A percentile compares a stretch with the other conserved stretches of the same genome.
Conservation (phyloP, 78 protist species). For the Dictyostelium purpureum region DNA sequence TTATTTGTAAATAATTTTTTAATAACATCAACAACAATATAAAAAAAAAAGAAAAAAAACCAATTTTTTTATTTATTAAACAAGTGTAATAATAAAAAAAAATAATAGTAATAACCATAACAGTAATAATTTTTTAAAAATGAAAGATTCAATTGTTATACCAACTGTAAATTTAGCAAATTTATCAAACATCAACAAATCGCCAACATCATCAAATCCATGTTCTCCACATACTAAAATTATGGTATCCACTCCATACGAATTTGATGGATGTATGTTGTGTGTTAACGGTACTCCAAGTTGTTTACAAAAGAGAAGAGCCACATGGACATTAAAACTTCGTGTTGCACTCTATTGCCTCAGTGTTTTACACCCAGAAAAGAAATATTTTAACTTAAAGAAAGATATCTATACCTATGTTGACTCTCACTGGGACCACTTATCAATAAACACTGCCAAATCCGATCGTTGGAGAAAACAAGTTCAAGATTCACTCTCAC, state of each 20-base stretch:
- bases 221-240: constrained; percentile 41
- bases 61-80: background rate
- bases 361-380: constrained; percentile 41
- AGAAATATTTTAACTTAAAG: constrained; percentile 58
- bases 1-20: no score
- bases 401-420: constrained; percentile 76
- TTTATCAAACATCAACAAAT: constrained; percentile 6
- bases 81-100: background rate
- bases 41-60: no score
- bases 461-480: constrained; percentile 77
- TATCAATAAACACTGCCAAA: constrained; percentile 68
- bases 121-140: background rate
- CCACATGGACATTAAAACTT: constrained; percentile 63
- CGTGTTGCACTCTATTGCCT: constrained; percentile 52
- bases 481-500: constrained; percentile 63
- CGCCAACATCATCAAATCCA: constrained; percentile 56
- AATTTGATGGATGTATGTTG: constrained; percentile 69
- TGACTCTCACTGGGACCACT: constrained; percentile 56
- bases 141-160: constrained; percentile 54
- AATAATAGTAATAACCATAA: background rate
- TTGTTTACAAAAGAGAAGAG: constrained; percentile 73
- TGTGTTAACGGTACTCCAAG: constrained; percentile 71
- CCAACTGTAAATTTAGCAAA: constrained; percentile 69
- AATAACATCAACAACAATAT: no score
- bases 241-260: background rate